These are phyloP conservation scores for Dictyostelium discoideum DNA, from an alignment of 78 protist species.

Conservation along the genomic window DNA sequence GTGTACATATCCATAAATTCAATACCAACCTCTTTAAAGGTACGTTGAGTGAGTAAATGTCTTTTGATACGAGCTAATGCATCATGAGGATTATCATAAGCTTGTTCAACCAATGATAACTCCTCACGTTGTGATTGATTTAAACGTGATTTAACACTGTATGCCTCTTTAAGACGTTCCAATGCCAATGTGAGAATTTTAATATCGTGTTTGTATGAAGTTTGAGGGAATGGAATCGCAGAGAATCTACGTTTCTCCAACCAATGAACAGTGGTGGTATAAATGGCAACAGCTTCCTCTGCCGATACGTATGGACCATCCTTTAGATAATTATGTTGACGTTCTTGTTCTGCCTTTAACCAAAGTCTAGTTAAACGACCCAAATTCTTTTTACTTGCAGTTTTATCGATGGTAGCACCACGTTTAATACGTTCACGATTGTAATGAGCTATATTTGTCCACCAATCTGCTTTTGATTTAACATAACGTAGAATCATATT, in stretches of 20 bases:
- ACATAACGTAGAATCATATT: constrained; percentile 99
- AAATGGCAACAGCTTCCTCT: constrained; percentile 99
- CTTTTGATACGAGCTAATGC: constrained; percentile 98
- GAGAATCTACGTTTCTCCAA: constrained; percentile 95
- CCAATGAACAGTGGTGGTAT: constrained; percentile 99
- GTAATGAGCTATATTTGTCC: constrained; percentile 99
- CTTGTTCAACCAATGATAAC: constrained; percentile 99
- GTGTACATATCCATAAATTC: constrained; percentile 99
- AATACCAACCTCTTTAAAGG: constrained; percentile 98
- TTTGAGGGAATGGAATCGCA: constrained; percentile 99
- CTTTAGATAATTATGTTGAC: constrained; percentile 99
- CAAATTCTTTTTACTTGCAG: constrained; percentile 98
- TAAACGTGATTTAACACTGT: constrained; percentile 95
- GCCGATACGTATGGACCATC: constrained; percentile 99
- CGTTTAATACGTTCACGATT: constrained; percentile 99
- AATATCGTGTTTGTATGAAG: constrained; percentile 99
- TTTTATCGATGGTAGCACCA: constrained; percentile 99
- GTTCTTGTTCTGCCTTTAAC: constrained; percentile 99
- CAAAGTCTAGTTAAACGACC: constrained; percentile 99
- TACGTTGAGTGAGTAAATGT: constrained; percentile 97
- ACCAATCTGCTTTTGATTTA: constrained; percentile 99
- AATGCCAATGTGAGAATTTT: constrained; percentile 99
- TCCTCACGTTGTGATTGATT: constrained; percentile 99
- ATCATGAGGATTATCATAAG: constrained; percentile 99
- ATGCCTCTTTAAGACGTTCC: constrained; percentile 98